Conservation (phyloP, 768 basidiomycete species). For the Tricholoma furcatifolium region DNA sequence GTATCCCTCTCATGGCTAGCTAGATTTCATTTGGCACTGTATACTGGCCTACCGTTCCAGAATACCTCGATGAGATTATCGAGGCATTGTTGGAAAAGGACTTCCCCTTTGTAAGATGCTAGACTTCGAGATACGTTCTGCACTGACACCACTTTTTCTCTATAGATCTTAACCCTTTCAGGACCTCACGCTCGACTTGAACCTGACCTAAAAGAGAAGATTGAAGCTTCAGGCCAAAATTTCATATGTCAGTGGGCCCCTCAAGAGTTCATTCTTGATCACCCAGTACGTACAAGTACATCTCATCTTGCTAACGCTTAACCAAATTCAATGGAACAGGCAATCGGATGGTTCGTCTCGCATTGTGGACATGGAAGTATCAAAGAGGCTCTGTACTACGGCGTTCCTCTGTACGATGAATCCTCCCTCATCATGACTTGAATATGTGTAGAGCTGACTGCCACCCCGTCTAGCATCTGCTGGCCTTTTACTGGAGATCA, state of each 20-base stretch:
- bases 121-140: too few species aligned
- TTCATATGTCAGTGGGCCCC: constrained; percentile 18
- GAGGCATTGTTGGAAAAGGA: constrained; percentile 15
- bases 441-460: too few species aligned
- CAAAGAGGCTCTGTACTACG: constrained; percentile 18
- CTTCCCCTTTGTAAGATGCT: constrained; percentile 16
- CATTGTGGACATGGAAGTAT: constrained; percentile 22
- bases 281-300: constrained; percentile 17
- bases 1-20: not conserved
- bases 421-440: not conserved
- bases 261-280: constrained; percentile 21
- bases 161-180: constrained; percentile 16
- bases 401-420: constrained; percentile 21
- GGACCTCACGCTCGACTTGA: constrained; percentile 14
- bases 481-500: constrained; percentile 24
- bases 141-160: not conserved
- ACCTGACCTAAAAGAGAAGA: constrained; percentile 5
- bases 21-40: constrained; percentile 15
- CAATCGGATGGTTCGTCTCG: constrained; percentile 23
- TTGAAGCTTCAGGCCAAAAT: constrained; percentile 13
- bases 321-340: too few species aligned
- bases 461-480: constrained; percentile 22
- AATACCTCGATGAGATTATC: constrained; percentile 11
- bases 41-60: constrained; percentile 14
- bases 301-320: too few species aligned